Evolutionary conservation across 1,284 basidiomycete species (phyloP).

Genomic region (Irpex rosettiformis): DNA sequence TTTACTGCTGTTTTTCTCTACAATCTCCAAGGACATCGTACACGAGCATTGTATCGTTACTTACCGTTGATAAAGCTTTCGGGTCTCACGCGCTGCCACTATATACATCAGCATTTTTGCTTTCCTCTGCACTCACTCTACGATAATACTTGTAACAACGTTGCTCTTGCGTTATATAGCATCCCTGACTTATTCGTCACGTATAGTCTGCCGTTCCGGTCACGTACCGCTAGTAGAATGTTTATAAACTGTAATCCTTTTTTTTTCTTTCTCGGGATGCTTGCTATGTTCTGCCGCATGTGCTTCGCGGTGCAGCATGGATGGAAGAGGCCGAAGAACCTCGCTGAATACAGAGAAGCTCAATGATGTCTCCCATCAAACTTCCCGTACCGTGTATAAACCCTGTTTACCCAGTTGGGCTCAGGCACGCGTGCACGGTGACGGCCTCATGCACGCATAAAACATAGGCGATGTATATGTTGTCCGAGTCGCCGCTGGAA

Average conservation of each 20-base stretch:
- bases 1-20: slow-evolving; percentile 14
- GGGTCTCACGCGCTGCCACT: slow-evolving; percentile 14
- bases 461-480: not conserved
- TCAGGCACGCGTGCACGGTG: not conserved
- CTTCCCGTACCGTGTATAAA: slow-evolving; percentile 1
- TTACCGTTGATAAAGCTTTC: slow-evolving; percentile 16
- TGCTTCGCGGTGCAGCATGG: not conserved
- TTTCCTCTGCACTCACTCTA: not conserved
- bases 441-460: not conserved
- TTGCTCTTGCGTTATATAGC: slow-evolving; percentile 6
- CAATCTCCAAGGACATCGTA: slow-evolving; percentile 16
- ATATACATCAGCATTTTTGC: slow-evolving; percentile 13
- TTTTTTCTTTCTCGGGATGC: not conserved
- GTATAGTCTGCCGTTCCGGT: slow-evolving; percentile 3
- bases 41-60: slow-evolving; percentile 22
- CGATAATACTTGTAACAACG: slow-evolving; percentile 13
- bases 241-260: not conserved
- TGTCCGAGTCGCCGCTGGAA: not conserved
- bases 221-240: not conserved
- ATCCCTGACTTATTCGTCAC: slow-evolving; percentile 13
- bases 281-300: not conserved
- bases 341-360: slow-evolving; percentile 2
- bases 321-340: slow-evolving; percentile 4
- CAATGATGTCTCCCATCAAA: slow-evolving; percentile 5
- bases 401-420: not conserved